Conservation (phyloP, 441 rosid genomes). For the Melastoma candidum region DNA sequence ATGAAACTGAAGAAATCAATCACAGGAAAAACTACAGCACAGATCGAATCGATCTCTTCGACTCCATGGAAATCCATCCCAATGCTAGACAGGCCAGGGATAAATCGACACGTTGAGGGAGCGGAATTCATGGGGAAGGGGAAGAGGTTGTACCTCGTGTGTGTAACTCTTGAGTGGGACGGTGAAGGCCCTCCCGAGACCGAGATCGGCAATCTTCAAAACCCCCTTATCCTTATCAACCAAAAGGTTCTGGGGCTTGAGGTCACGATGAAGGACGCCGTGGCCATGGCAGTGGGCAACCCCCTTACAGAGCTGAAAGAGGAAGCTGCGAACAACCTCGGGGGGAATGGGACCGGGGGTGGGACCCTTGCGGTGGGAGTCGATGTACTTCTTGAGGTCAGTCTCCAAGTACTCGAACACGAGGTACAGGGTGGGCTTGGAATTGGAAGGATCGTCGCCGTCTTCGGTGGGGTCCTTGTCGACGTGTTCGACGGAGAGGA, state of each 20-base stretch:
- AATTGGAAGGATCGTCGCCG: slow-evolving; percentile 10
- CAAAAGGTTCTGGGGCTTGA: slow-evolving; percentile 85
- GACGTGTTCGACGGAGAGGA: slow-evolving; percentile 84
- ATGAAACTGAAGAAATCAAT: neutral
- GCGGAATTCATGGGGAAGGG: too few species aligned
- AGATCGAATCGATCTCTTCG: neutral
- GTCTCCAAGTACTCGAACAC: slow-evolving; percentile 92
- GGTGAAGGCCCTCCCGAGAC: slow-evolving; percentile 81
- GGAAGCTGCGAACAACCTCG: slow-evolving; percentile 45
- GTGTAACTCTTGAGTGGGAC: slow-evolving; percentile 91
- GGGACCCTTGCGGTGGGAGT: slow-evolving; percentile 63
- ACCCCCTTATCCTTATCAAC: slow-evolving; percentile 80
- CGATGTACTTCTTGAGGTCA: slow-evolving; percentile 85
- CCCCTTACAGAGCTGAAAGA: slow-evolving; percentile 88
- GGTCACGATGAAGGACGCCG: slow-evolving; percentile 92
- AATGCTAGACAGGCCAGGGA: too few species aligned
- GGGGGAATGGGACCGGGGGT: slow-evolving; percentile 60
- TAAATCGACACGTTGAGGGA: too few species aligned
- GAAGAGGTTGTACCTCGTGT: slow-evolving; percentile 33
- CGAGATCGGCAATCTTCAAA: slow-evolving; percentile 88
- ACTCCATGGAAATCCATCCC: too few species aligned
- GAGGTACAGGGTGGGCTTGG: slow-evolving; percentile 68
- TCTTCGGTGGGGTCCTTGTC: slow-evolving; percentile 18
- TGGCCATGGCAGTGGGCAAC: slow-evolving; percentile 96
- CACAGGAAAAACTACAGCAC: neutral